Base-by-base conservation (phyloP, 345 rosid species). In the Euphorbia lathyris region DNA sequence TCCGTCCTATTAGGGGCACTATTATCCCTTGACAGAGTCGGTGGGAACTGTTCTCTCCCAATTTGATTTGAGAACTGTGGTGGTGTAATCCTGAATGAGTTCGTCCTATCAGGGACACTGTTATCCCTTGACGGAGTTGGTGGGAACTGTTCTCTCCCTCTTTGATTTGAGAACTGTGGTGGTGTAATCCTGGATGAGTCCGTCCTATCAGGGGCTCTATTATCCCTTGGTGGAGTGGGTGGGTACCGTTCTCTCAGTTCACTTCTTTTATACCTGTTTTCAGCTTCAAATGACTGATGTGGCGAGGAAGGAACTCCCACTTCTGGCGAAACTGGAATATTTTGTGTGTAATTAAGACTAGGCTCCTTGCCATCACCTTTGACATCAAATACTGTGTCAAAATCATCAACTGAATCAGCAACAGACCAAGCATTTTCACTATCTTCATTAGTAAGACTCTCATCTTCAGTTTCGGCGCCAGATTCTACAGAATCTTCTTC, bases 241-340 rank as follows among this genome's bases (percentile, higher is more conserved):
- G 67, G 68, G 70, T 71, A 76, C 52, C 36, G 79, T 60, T 62
- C 76, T 73, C 81, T 77, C 63, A 78, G 79, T 74, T 84, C 90
- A 62, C 70, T 50, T 50, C 55, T 50, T 50, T 19, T 50, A 50
- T 19, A 88, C 64, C 91, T 78, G 63, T 86, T 88, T 57, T 79
- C 79, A 7, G 68, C 30, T 23, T 20, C 83, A 7, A 20, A 14
- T 40, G 83, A 65, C 50, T 66, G 71, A 58, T 65, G 75, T 1
- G 25, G 53, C 22, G 67, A 19, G n/a, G 63, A 43, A 5, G 59
- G 72, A 55, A 34, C 29, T 5, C 56, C 51, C 30, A 59, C 69
- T 58, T 69, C 64, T 51, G 3, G 38, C 38, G n/a, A n/a, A n/a
- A n/a, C n/a, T n/a, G n/a, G n/a, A n/a, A n/a, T n/a, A n/a, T n/a